These are phyloP conservation scores for Kurtzmaniella cleridarum DNA, from an alignment of 805 yeast genomes.

Conservation along the genomic window DNA sequence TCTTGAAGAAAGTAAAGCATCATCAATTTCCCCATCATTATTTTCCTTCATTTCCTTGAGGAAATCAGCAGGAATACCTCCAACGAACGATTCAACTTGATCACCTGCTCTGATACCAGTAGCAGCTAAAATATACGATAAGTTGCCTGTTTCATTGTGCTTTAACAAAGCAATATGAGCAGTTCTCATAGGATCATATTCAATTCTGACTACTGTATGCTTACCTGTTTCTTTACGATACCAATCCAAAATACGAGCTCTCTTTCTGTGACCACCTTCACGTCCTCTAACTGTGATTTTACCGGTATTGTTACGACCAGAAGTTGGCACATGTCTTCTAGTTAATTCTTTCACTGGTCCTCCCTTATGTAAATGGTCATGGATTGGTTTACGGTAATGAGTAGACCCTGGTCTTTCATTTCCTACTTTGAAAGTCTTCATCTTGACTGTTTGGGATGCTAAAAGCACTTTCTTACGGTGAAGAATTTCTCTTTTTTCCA, in stretches of 20 bases:
- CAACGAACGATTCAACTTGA: conserved; percentile 78
- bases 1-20: conserved; percentile 81
- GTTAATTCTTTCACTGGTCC: conserved; percentile 76
- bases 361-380: conserved; percentile 83
- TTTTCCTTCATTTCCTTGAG: conserved; percentile 60
- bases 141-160: conserved; percentile 53
- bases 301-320: conserved; percentile 90
- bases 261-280: conserved; percentile 94
- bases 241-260: conserved; percentile 80
- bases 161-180: conserved; percentile 86
- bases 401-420: conserved; percentile 77
- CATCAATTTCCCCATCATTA: conserved; percentile 80
- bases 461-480: conserved; percentile 69
- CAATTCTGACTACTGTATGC: conserved; percentile 80
- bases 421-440: conserved; percentile 71
- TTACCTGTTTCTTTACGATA: conserved; percentile 61
- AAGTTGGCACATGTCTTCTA: conserved; percentile 57
- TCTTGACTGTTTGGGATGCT: conserved; percentile 60
- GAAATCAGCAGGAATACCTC: conserved; percentile 77
- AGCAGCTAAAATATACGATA: conserved; percentile 82
- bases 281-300: conserved; percentile 87
- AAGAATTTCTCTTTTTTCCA: conserved; percentile 74
- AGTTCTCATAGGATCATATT: conserved; percentile 92
- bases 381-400: conserved; percentile 84
- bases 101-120: conserved; percentile 94